phyloP scores from a whole-genome alignment of 2,329 filamentous ascomycete species.

The Periconia macrospinosa region DNA sequence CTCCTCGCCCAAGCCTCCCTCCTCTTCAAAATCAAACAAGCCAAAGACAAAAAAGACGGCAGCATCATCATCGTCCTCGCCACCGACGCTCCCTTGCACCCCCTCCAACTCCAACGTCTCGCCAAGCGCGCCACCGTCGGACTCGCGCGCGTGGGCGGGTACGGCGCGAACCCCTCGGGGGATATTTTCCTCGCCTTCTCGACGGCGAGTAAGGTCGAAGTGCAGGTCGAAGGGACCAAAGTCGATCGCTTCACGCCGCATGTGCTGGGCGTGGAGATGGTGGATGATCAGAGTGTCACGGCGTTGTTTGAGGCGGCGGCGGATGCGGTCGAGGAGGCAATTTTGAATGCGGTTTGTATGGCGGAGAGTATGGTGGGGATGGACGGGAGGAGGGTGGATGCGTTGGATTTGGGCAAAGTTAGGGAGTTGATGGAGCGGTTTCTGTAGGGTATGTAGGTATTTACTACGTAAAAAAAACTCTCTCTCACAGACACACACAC shows the following conservation, averaged over 20 bases:
- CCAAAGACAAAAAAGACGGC: conserved; percentile 60
- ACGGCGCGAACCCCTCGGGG: conserved; percentile 64
- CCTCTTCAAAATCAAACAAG: conserved; percentile 26
- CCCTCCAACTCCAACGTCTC: conserved; percentile 59
- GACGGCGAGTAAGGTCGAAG: conserved; percentile 58
- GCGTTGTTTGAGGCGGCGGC: conserved; percentile 63
- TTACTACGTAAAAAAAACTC: too few species aligned
- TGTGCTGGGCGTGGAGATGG: conserved; percentile 51
- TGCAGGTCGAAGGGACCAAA: conserved; percentile 42
- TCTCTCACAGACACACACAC: too few species aligned
- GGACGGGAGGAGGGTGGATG: conserved; percentile 48
- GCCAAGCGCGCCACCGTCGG: conserved; percentile 65
- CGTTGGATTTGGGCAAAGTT: conserved; percentile 35
- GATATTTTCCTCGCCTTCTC: conserved; percentile 71
- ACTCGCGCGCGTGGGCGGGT: conserved; percentile 62
- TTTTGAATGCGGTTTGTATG: conserved; percentile 66
- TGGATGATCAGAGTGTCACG: conserved; percentile 64
- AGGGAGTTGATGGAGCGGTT: conserved; percentile 42
- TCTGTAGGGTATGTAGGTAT: too few species aligned
- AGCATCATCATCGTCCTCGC: conserved; percentile 66
- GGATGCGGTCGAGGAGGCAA: conserved; percentile 66
- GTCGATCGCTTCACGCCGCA: conserved; percentile 41
- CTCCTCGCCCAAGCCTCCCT: conserved; percentile 29
- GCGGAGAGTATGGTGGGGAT: conserved; percentile 62
- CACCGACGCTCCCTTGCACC: conserved; percentile 63